phyloP scores from a whole-genome alignment of 1,284 basidiomycete genomes.

The Lignosus rhinocerotis region DNA sequence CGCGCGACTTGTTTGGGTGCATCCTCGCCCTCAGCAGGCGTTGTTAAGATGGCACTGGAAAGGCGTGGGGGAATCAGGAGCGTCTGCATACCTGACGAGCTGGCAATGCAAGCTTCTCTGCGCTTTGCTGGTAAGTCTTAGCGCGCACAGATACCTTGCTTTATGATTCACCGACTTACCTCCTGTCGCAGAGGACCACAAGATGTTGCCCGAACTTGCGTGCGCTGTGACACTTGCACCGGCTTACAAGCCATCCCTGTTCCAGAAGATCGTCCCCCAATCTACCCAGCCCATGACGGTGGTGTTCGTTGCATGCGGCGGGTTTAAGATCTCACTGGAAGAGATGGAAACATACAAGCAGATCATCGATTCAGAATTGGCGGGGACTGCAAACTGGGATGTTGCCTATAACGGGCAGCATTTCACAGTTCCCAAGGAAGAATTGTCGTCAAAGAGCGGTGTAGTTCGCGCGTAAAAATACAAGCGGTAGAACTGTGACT shows the following conservation, averaged over 20 bases:
- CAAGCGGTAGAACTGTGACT: conserved; percentile 6
- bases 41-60: conserved; percentile 63
- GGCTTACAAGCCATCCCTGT: conserved; percentile 59
- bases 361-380: conserved; percentile 38
- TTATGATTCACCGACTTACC: neutral
- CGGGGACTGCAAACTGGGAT: conserved; percentile 34
- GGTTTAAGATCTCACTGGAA: conserved; percentile 61
- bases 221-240: conserved; percentile 67
- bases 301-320: conserved; percentile 72
- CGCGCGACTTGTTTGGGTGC: conserved; percentile 72
- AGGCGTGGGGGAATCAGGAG: conserved; percentile 55
- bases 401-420: conserved; percentile 40
- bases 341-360: conserved; percentile 51
- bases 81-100: conserved; percentile 63
- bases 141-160: neutral
- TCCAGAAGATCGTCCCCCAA: conserved; percentile 48
- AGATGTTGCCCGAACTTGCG: conserved; percentile 69
- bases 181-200: conserved; percentile 65
- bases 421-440: conserved; percentile 28
- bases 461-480: conserved; percentile 16
- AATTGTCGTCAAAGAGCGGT: conserved; percentile 12
- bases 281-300: conserved; percentile 37
- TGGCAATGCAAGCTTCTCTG: conserved; percentile 60
- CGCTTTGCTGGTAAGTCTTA: conserved; percentile 53
- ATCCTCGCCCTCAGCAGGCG: conserved; percentile 56